Evolutionary conservation across 108 stramenopile species (phyloP).

Genomic region (Bacterosira constricta): DNA sequence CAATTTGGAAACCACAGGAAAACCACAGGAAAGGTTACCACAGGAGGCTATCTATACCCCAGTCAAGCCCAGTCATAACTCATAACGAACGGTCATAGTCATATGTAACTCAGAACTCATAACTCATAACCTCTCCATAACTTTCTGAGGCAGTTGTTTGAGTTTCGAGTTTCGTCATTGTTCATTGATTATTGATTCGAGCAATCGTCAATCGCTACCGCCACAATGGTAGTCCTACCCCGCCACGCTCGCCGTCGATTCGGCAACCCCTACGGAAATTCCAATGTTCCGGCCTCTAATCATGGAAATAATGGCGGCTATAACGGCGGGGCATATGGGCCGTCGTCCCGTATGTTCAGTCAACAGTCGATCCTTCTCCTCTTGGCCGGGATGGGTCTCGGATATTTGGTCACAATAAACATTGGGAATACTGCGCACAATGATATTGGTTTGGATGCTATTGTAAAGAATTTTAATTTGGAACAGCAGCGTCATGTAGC

Average conservation of each 20-base stretch:
- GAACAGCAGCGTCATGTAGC: conserved; percentile 5
- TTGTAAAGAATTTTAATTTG: conserved; percentile 37
- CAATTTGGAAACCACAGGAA: too few relatives aligned
- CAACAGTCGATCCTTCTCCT: conserved; percentile 28
- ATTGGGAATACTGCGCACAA: conserved; percentile 7
- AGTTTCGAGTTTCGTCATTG: too few relatives aligned
- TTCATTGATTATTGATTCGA: too few relatives aligned
- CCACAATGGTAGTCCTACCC: conserved; percentile 17
- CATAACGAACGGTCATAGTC: too few relatives aligned
- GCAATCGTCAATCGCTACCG: too few relatives aligned
- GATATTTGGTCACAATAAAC: conserved; percentile 34
- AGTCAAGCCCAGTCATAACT: too few relatives aligned
- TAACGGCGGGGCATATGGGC: too few relatives aligned
- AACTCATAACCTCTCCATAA: too few relatives aligned
- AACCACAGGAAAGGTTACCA: too few relatives aligned
- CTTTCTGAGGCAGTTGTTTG: too few relatives aligned
- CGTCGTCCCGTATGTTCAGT: conserved; percentile 4
- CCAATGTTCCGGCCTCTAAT: neutral
- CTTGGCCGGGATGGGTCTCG: conserved; percentile 42
- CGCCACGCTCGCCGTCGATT: conserved; percentile 8
- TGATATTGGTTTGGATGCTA: conserved; percentile 37
- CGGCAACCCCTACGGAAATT: conserved; percentile 9
- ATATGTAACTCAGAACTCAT: too few relatives aligned
- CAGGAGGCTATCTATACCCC: too few relatives aligned
- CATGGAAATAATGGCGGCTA: neutral